Evolutionary conservation across 177 flowering plant species (phyloP).

Genomic region (Telopea speciosissima): DNA sequence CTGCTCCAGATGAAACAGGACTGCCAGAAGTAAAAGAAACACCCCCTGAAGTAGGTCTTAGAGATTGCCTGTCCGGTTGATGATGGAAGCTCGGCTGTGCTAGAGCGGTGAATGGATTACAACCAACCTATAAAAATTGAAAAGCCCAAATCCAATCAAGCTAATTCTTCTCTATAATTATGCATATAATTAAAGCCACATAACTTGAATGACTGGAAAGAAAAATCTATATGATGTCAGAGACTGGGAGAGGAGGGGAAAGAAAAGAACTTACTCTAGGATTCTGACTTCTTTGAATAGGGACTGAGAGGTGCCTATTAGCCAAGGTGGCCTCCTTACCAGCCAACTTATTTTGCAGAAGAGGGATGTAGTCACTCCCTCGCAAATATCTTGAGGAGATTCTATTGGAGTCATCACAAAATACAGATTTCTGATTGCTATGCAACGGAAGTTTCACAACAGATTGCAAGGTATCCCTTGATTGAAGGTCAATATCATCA

Average conservation of each 20-base stretch:
- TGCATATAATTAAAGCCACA: neutral
- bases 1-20: conserved; percentile 21
- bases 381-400: conserved; percentile 12
- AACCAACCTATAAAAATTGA: conserved; percentile 21
- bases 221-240: neutral
- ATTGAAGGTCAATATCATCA: conserved; percentile 19
- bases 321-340: conserved; percentile 19
- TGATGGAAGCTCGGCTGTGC: conserved; percentile 22
- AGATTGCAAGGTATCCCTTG: conserved; percentile 27
- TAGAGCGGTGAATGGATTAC: conserved; percentile 15
- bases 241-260: neutral
- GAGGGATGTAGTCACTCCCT: conserved; percentile 17
- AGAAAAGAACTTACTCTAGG: conserved; percentile 29
- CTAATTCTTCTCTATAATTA: neutral
- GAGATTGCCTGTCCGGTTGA: conserved; percentile 23
- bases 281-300: conserved; percentile 29
- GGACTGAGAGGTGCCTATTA: conserved; percentile 14
- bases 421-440: conserved; percentile 14
- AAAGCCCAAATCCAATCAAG: neutral
- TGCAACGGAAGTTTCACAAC: conserved; percentile 18
- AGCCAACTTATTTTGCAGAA: conserved; percentile 20
- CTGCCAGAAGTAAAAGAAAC: conserved; percentile 17
- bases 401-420: conserved; percentile 15
- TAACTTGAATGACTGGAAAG: neutral
- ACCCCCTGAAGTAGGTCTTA: conserved; percentile 12